Conservation (phyloP, 768 basidiomycete genomes). For the Rhodotorula diobovata region DNA sequence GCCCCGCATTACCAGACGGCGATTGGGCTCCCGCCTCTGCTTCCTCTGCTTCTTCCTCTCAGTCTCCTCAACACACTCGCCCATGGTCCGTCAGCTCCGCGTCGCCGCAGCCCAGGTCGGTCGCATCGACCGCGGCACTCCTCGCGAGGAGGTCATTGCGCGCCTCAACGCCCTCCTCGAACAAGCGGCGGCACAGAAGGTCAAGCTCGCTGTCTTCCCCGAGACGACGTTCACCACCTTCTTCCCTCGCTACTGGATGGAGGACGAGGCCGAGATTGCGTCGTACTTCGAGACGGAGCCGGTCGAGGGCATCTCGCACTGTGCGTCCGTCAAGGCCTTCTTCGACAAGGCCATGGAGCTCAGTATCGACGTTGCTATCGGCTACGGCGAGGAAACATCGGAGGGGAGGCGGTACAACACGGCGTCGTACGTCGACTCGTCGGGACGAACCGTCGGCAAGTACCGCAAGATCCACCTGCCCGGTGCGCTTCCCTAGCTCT, state of each 20-base stretch:
- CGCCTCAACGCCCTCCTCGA: slow-evolving; percentile 43
- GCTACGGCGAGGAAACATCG: slow-evolving; percentile 45
- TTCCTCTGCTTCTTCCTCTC: background rate
- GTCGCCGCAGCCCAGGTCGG: slow-evolving; percentile 48
- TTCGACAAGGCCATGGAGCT: slow-evolving; percentile 42
- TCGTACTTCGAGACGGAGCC: slow-evolving; percentile 43
- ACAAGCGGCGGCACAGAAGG: slow-evolving; percentile 1
- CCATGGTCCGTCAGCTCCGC: slow-evolving; percentile 44
- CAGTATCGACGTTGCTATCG: slow-evolving; percentile 46
- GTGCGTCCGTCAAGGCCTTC: slow-evolving; percentile 40
- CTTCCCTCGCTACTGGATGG: slow-evolving; percentile 46
- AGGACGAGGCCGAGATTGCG: slow-evolving; percentile 43
- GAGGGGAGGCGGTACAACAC: slow-evolving; percentile 44
- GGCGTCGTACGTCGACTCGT: slow-evolving; percentile 43
- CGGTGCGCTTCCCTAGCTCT: slow-evolving; percentile 14
- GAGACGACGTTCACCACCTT: slow-evolving; percentile 42
- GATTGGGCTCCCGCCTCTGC: background rate
- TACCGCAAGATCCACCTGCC: slow-evolving; percentile 46
- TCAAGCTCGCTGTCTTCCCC: slow-evolving; percentile 33
- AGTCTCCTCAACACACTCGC: too few species aligned
- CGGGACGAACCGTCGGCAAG: slow-evolving; percentile 43
- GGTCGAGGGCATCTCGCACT: slow-evolving; percentile 37
- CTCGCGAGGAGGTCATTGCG: slow-evolving; percentile 38
- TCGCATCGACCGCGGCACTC: slow-evolving; percentile 43
- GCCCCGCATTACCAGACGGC: too few species aligned